Conservation (phyloP, 2,329 filamentous ascomycete genomes). For the Trichoderma brevicompactum region DNA sequence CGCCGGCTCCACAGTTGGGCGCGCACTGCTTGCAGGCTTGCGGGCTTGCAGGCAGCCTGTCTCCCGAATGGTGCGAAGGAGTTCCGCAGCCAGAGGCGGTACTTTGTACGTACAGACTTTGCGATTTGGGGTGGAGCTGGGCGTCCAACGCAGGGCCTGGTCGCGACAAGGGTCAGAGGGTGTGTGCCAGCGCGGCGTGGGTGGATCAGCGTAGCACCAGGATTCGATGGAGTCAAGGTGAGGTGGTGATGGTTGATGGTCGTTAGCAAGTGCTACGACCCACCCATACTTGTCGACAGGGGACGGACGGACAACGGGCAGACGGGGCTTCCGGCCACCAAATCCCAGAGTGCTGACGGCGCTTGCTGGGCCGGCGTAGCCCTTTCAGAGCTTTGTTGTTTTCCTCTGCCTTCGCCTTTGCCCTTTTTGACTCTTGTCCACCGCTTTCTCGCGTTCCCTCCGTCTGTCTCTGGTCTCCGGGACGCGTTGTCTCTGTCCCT, state of each 20-base stretch:
- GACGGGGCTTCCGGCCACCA: constrained; percentile 30
- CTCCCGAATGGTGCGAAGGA: constrained; percentile 21
- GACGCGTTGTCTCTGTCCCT: constrained; percentile 1
- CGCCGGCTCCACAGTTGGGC: constrained; percentile 33
- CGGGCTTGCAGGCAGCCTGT: constrained; percentile 33
- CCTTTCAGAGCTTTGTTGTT: constrained; percentile 25
- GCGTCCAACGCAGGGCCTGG: constrained; percentile 28
- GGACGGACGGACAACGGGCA: constrained; percentile 30
- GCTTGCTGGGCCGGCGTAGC: constrained; percentile 23
- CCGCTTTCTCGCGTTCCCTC: constrained; percentile 26
- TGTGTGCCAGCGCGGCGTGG: constrained; percentile 38
- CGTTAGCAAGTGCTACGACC: constrained; percentile 20
- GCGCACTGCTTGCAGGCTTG: constrained; percentile 38
- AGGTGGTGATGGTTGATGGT: constrained; percentile 27
- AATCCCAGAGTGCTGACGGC: constrained; percentile 30
- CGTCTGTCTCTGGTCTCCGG: constrained; percentile 6
- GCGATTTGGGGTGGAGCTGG: constrained; percentile 35
- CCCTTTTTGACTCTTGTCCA: constrained; percentile 20
- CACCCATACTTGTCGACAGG: constrained; percentile 27
- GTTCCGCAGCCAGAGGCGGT: constrained; percentile 19
- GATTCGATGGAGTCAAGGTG: constrained; percentile 33
- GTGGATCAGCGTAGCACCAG: constrained; percentile 42
- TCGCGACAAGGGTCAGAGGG: constrained; percentile 30
- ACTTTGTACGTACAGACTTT: constrained; percentile 22
- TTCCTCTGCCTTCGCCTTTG: not conserved